These are phyloP conservation scores for Aspergillaceae sp. DNA, from an alignment of 2,329 filamentous ascomycete genomes.

Conservation along the genomic window DNA sequence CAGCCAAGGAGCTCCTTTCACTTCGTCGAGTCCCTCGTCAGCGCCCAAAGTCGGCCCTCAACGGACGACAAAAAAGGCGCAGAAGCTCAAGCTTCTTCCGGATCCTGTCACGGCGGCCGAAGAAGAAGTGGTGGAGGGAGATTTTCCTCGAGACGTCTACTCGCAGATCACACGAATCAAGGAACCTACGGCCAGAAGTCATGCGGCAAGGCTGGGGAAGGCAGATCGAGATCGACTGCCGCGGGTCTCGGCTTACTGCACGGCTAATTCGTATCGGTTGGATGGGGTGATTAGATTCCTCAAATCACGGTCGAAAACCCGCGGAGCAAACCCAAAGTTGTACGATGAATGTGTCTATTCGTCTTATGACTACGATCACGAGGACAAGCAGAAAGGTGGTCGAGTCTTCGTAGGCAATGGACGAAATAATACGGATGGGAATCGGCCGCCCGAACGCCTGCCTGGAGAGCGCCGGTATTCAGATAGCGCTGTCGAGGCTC, in stretches of 20 bases:
- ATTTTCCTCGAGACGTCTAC: slow-evolving; percentile 91
- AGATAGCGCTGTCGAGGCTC: slow-evolving; percentile 55
- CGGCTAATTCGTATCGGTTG: slow-evolving; percentile 82
- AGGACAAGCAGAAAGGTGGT: slow-evolving; percentile 30
- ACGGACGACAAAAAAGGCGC: slow-evolving; percentile 85
- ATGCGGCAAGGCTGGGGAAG: slow-evolving; percentile 87
- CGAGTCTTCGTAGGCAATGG: slow-evolving; percentile 28
- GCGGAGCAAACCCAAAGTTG: slow-evolving; percentile 76
- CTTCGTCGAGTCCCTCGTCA: slow-evolving; percentile 34
- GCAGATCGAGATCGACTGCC: slow-evolving; percentile 81
- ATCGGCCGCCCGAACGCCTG: slow-evolving; percentile 28
- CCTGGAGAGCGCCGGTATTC: slow-evolving; percentile 62
- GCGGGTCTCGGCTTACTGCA: slow-evolving; percentile 92
- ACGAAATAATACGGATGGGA: slow-evolving; percentile 18
- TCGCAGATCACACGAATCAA: slow-evolving; percentile 97
- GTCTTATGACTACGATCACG: slow-evolving; percentile 69
- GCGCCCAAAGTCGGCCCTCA: slow-evolving; percentile 79
- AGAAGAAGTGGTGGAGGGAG: slow-evolving; percentile 70
- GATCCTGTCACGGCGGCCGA: slow-evolving; percentile 78
- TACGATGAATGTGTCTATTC: slow-evolving; percentile 98
- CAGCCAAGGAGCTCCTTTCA: slow-evolving; percentile 59
- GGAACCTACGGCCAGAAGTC: slow-evolving; percentile 82
- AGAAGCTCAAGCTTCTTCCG: slow-evolving; percentile 95
- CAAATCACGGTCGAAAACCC: slow-evolving; percentile 69
- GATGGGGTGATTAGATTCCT: slow-evolving; percentile 84